phyloP scores from a whole-genome alignment of 139 green algal species.

The Chlorella sorokiniana region DNA sequence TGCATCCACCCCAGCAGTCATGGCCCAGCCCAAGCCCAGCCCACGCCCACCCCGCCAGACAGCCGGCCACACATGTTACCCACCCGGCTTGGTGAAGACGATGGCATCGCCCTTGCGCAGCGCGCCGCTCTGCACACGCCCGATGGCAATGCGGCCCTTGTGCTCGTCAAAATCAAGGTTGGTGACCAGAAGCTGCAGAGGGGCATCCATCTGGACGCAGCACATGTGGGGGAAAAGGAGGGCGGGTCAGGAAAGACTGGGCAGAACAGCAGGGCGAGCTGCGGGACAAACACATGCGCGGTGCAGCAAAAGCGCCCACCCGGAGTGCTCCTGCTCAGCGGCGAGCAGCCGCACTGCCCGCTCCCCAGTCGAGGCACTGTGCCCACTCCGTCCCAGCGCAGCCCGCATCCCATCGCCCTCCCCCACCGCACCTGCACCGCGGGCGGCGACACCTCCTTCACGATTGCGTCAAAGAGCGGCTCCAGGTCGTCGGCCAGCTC shows the following conservation, averaged over 20 bases:
- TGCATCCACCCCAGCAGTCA: too few relatives aligned
- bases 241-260: neutral
- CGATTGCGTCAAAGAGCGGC: conserved; percentile 94
- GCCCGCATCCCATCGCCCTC: too few relatives aligned
- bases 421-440: conserved; percentile 51
- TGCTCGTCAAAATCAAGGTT: conserved; percentile 96
- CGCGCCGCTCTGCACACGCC: conserved; percentile 79
- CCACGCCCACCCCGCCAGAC: neutral
- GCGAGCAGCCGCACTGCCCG: too few relatives aligned
- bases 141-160: conserved; percentile 95
- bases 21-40: neutral
- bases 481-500: conserved; percentile 81
- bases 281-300: too few relatives aligned
- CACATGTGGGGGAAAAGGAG: neutral
- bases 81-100: conserved; percentile 50
- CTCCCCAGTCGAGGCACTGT: neutral
- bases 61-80: neutral
- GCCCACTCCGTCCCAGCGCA: too few relatives aligned
- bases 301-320: neutral
- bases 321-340: neutral
- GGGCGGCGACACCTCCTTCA: conserved; percentile 82
- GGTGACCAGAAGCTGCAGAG: conserved; percentile 94
- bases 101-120: conserved; percentile 68
- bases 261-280: too few relatives aligned
- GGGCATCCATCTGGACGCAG: conserved; percentile 51